Conservation (phyloP, 768 basidiomycete species). For the Inosperma sp. region DNA sequence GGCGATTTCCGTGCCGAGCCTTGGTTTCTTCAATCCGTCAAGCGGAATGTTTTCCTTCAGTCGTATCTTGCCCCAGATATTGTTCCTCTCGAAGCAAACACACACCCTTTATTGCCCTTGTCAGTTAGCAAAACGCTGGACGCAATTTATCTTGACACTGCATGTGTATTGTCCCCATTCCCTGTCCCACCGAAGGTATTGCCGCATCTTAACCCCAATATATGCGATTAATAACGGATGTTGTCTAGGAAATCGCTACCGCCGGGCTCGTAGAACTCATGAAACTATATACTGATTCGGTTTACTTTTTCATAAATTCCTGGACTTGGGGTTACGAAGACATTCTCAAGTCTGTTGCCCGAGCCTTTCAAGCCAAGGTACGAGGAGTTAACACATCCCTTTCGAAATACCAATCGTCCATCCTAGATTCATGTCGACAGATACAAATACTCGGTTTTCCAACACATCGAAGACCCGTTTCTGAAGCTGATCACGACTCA, state of each 20-base stretch:
- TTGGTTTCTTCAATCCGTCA: conserved; percentile 65
- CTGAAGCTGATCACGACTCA: conserved; percentile 55
- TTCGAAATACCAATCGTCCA: background rate
- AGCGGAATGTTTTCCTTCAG: conserved; percentile 65
- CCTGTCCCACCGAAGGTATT: conserved; percentile 65
- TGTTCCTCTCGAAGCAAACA: background rate
- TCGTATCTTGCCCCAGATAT: conserved; percentile 49
- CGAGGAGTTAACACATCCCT: conserved; percentile 1
- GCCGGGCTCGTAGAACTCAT: conserved; percentile 67
- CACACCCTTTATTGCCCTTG: conserved; percentile 1
- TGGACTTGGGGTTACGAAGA: conserved; percentile 99
- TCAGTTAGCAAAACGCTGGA: conserved; percentile 48
- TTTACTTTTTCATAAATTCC: conserved; percentile 81
- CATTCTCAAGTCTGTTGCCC: conserved; percentile 69
- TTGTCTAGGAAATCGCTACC: conserved; percentile 56
- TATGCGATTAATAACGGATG: background rate
- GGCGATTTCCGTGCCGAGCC: conserved; percentile 91
- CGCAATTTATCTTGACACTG: conserved; percentile 82
- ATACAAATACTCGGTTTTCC: conserved; percentile 75
- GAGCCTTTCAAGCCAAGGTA: conserved; percentile 61
- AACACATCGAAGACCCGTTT: conserved; percentile 53
- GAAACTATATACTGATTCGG: conserved; percentile 54
- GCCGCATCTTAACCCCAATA: background rate
- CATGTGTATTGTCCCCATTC: conserved; percentile 49
- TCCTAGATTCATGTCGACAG: conserved; percentile 82